Evolutionary conservation across 495 filamentous ascomycete genomes (phyloP).

Genomic region (Penicillium taxi): DNA sequence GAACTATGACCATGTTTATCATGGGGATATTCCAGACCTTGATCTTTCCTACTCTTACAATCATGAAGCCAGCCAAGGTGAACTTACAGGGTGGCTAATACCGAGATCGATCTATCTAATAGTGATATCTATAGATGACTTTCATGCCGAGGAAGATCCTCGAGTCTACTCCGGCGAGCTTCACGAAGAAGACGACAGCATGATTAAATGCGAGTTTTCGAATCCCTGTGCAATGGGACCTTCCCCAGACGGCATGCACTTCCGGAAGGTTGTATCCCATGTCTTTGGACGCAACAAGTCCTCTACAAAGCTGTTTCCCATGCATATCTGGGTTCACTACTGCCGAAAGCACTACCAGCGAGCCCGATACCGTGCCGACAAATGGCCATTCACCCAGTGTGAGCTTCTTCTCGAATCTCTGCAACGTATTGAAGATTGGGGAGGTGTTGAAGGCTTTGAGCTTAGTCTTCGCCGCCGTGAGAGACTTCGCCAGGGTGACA

Average conservation of each 20-base stretch:
- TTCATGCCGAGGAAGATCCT: neutral
- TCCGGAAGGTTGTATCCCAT: slow-evolving; percentile 72
- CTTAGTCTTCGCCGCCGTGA: slow-evolving; percentile 23
- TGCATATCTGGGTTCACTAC: slow-evolving; percentile 57
- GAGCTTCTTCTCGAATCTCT: slow-evolving; percentile 53
- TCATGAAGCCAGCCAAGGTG: no score
- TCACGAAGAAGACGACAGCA: no score
- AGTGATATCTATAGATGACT: no score
- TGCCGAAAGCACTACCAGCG: slow-evolving; percentile 88
- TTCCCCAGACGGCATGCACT: slow-evolving; percentile 15
- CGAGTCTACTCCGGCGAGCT: no score
- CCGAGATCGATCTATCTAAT: no score
- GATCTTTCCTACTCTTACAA: no score
- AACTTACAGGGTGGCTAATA: no score
- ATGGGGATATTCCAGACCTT: no score
- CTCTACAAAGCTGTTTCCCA: slow-evolving; percentile 59
- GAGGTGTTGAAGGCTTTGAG: slow-evolving; percentile 30
- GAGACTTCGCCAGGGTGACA: slow-evolving; percentile 12
- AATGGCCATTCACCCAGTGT: slow-evolving; percentile 53
- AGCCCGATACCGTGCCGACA: slow-evolving; percentile 53
- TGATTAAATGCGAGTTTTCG: slow-evolving; percentile 21
- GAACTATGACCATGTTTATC: no score
- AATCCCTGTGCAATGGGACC: slow-evolving; percentile 12
- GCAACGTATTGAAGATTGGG: slow-evolving; percentile 52
- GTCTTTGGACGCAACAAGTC: slow-evolving; percentile 85